Conservation (phyloP, 2,329 filamentous ascomycete genomes). For the Penicillium sp. region DNA sequence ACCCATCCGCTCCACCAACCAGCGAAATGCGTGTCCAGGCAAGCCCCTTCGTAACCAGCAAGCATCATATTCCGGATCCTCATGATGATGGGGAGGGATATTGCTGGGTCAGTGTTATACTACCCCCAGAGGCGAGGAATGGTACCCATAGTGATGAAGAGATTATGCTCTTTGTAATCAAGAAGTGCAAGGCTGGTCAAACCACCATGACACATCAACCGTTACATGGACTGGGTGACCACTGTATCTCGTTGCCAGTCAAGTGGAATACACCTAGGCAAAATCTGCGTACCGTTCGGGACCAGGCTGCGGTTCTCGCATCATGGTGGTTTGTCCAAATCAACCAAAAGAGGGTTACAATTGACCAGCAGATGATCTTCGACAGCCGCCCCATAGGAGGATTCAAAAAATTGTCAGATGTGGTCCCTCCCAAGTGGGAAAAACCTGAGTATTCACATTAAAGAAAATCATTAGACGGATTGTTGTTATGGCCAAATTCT, state of each 20-base stretch:
- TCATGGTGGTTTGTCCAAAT: background rate
- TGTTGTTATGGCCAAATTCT: background rate
- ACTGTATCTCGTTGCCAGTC: conserved; percentile 1
- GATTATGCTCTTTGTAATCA: background rate
- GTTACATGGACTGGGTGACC: background rate
- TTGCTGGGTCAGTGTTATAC: background rate
- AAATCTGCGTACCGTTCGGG: background rate
- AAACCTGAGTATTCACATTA: background rate
- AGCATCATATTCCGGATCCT: background rate
- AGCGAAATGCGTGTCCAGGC: background rate
- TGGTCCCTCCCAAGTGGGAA: background rate
- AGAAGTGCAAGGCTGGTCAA: background rate
- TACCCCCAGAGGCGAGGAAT: background rate
- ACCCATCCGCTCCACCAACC: background rate
- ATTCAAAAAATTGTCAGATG: background rate
- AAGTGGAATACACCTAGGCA: background rate
- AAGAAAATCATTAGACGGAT: background rate
- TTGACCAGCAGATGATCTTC: background rate
- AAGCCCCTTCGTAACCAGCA: background rate
- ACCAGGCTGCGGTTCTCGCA: background rate
- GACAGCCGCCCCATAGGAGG: background rate
- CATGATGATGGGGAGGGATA: background rate
- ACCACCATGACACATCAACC: background rate
- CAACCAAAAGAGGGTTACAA: background rate
- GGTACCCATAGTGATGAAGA: background rate